These are phyloP conservation scores for Termitomyces sp. DNA, from an alignment of 768 basidiomycete genomes.

Conservation along the genomic window DNA sequence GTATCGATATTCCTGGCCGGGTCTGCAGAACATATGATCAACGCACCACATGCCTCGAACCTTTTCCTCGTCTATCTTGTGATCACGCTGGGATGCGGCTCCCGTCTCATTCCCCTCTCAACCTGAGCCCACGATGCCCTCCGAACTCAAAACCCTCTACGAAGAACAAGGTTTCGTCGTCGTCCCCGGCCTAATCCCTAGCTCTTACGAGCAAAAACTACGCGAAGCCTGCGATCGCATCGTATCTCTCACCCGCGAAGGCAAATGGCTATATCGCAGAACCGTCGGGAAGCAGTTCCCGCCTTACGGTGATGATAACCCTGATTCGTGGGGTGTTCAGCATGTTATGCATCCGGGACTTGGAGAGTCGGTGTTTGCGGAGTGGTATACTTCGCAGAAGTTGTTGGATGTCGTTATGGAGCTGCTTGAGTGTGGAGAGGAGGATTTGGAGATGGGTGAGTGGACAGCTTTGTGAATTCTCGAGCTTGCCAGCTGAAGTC, in stretches of 20 bases:
- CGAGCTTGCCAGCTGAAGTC: neutral
- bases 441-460: constrained; percentile 73
- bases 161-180: constrained; percentile 67
- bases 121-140: constrained; percentile 15
- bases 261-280: constrained; percentile 63
- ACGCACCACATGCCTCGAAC: neutral
- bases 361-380: constrained; percentile 53
- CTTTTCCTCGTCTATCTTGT: neutral
- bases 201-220: constrained; percentile 36
- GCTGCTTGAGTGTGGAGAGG: constrained; percentile 55
- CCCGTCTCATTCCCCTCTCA: neutral
- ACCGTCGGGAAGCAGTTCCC: constrained; percentile 81
- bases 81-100: neutral
- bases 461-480: neutral
- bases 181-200: constrained; percentile 51
- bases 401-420: constrained; percentile 42
- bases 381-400: constrained; percentile 63
- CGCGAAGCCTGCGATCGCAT: constrained; percentile 50
- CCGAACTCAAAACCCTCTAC: constrained; percentile 46
- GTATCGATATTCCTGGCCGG: too few relatives aligned
- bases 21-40: neutral
- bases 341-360: constrained; percentile 81
- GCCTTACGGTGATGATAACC: constrained; percentile 56
- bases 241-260: constrained; percentile 52
- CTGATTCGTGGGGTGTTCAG: constrained; percentile 81